Evolutionary conservation across 1,139 yeast species (phyloP), one percentile per base, ranked within the genome.

Genomic region (Hansenula sp.): DNA sequence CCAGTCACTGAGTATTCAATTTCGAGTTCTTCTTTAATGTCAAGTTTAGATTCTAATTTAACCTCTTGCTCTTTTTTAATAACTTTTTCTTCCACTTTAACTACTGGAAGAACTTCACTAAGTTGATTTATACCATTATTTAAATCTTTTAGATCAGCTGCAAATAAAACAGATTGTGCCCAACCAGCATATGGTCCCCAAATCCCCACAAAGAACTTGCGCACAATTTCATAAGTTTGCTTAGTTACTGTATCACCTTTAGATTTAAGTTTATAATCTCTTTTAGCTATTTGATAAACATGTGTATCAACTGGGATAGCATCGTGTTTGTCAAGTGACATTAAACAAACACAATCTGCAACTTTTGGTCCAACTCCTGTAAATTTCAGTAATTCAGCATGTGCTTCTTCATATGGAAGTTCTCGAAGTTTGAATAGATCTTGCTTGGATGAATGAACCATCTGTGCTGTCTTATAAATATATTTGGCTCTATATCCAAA

Each of bases 321-420:
- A 43, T 83, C 88, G 53, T 84, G 89, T 64, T 89, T 85, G 53
- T 85, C 94, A 39, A 94, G 67, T 2, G 96, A 52, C 97, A 92
- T 90, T 31, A 92, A 67, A 50, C 95, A 83, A 49, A 83, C 86
- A 60, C 99, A 92, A 55, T 94, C 98, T 0, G 99, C 97, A 1
- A 92, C 98, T 62, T 92, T 92, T 1, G 98, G 97, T 0, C 99
- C 99, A 0, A 94, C 97, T 0, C 99, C 99, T 3, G 76, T 71
- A 48, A 85, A 81, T 48, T 76, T 73, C 46, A 84, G 65, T 34
- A 94, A 64, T 44, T 75, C 80, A 16, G 75, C 75, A 47, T 84
- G 85, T 1, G 87, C 82, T 9, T 73, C 75, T 38, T 72, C 73
- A 50, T 82, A 80, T 4, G 73, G 61, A 26, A 58, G 51, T 0